A percentile compares a stretch with the other conserved stretches of the same genome.
phyloP scores from a whole-genome alignment of 768 basidiomycete genomes.

The Pisolithus orientalis region DNA sequence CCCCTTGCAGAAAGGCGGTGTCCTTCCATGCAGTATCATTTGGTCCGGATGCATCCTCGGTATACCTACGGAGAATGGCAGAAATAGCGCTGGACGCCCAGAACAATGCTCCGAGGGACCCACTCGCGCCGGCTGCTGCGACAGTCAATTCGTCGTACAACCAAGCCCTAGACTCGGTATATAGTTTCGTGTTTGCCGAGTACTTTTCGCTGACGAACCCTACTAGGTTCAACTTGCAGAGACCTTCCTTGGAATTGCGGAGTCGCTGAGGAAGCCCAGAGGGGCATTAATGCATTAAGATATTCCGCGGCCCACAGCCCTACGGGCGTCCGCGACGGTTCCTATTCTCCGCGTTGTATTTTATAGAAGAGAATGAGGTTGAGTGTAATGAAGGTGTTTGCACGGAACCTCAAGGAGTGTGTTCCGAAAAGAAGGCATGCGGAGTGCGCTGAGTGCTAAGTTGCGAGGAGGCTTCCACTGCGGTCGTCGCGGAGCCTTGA shows the following conservation, averaged over 20 bases:
- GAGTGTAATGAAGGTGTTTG: too few relatives aligned
- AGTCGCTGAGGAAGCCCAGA: constrained; percentile 45
- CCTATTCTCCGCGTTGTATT: too few relatives aligned
- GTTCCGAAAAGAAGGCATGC: too few relatives aligned
- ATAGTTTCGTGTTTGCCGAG: constrained; percentile 1
- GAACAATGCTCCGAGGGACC: constrained; percentile 31
- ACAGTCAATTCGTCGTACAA: constrained; percentile 36
- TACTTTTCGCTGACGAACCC: not conserved
- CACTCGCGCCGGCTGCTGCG: constrained; percentile 20
- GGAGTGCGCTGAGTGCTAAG: too few relatives aligned
- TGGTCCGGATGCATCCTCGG: constrained; percentile 22
- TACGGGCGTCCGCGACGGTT: not conserved
- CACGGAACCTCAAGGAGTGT: too few relatives aligned
- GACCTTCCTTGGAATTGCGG: constrained; percentile 48
- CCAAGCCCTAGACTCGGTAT: constrained; percentile 41
- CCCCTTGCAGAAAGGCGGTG: constrained; percentile 34
- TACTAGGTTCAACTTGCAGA: constrained; percentile 42
- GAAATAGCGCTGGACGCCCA: constrained; percentile 40
- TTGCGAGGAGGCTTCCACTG: too few relatives aligned
- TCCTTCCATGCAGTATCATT: constrained; percentile 48
- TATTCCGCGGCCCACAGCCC: not conserved
- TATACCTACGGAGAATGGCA: constrained; percentile 37
- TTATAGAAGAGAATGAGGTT: too few relatives aligned
- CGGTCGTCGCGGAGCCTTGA: too few relatives aligned
- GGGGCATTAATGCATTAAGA: constrained; percentile 33